phyloP scores from a whole-genome alignment of 108 stramenopile genomes.

The Nitzschia sp. region DNA sequence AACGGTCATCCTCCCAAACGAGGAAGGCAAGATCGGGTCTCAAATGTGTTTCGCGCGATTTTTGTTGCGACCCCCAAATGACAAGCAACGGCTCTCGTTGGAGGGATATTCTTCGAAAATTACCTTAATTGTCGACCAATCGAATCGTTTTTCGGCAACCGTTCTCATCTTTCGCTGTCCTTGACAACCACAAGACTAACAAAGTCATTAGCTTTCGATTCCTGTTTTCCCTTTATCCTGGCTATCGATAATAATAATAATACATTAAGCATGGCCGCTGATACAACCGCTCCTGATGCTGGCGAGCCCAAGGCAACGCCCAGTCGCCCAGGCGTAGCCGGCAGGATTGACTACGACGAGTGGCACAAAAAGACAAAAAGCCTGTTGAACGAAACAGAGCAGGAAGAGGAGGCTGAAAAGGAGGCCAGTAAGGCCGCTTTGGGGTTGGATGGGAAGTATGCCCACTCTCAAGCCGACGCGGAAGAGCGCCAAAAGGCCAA shows the following conservation, averaged over 20 bases:
- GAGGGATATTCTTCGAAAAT: no score
- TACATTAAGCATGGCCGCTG: background rate
- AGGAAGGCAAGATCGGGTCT: no score
- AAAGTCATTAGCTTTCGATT: no score
- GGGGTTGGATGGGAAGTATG: constrained; percentile 81
- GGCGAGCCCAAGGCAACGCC: background rate
- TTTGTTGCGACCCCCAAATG: no score
- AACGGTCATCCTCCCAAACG: no score
- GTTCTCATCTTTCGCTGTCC: no score
- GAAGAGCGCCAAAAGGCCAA: constrained; percentile 76
- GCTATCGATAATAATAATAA: background rate
- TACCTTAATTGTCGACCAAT: no score
- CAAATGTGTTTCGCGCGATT: no score
- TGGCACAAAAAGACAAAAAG: constrained; percentile 74
- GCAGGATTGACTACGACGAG: constrained; percentile 70
- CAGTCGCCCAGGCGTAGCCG: constrained; percentile 55
- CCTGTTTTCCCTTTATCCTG: background rate
- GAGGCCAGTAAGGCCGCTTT: constrained; percentile 43
- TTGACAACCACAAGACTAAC: no score
- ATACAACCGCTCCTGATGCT: background rate
- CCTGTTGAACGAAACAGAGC: constrained; percentile 52
- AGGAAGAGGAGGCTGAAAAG: constrained; percentile 59
- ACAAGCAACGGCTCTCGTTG: no score
- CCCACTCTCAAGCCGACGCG: constrained; percentile 69
- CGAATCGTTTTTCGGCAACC: background rate